phyloP scores from a whole-genome alignment of 108 stramenopile species.

The Fistulifera pelliculosa region DNA sequence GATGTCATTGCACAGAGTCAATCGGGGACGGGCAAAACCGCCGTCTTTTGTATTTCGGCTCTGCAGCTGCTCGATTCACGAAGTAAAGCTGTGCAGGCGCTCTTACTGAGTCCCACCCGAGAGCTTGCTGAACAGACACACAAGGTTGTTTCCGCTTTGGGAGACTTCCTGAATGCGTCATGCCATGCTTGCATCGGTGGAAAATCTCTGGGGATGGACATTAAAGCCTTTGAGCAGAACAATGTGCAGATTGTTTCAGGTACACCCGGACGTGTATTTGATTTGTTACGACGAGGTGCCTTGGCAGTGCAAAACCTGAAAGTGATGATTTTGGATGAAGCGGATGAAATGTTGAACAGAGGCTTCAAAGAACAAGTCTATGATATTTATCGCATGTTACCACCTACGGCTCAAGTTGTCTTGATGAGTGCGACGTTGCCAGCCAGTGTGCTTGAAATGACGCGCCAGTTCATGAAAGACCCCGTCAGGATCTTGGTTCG shows the following conservation, averaged over 20 bases:
- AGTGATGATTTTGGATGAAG: slow-evolving; percentile 95
- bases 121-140: slow-evolving; percentile 98
- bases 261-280: slow-evolving; percentile 97
- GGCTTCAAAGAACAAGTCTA: slow-evolving; percentile 99
- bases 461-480: slow-evolving; percentile 96
- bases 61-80: slow-evolving; percentile 73
- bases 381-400: slow-evolving; percentile 95
- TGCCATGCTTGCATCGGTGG: slow-evolving; percentile 98
- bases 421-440: slow-evolving; percentile 95
- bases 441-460: slow-evolving; percentile 93
- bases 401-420: slow-evolving; percentile 89
- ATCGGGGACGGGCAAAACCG: slow-evolving; percentile 83
- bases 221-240: slow-evolving; percentile 81
- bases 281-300: slow-evolving; percentile 91
- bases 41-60: slow-evolving; percentile 93
- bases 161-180: slow-evolving; percentile 96
- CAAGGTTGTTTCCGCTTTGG: slow-evolving; percentile 83
- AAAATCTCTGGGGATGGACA: slow-evolving; percentile 89
- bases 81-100: slow-evolving; percentile 77
- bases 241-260: slow-evolving; percentile 93
- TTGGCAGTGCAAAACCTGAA: slow-evolving; percentile 72
- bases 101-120: slow-evolving; percentile 93
- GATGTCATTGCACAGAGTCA: slow-evolving; percentile 98
- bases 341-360: slow-evolving; percentile 97
- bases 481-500: slow-evolving; percentile 95